These are phyloP conservation scores for Agastache rugosa DNA, from an alignment of 257 asterid species.

Conservation along the genomic window DNA sequence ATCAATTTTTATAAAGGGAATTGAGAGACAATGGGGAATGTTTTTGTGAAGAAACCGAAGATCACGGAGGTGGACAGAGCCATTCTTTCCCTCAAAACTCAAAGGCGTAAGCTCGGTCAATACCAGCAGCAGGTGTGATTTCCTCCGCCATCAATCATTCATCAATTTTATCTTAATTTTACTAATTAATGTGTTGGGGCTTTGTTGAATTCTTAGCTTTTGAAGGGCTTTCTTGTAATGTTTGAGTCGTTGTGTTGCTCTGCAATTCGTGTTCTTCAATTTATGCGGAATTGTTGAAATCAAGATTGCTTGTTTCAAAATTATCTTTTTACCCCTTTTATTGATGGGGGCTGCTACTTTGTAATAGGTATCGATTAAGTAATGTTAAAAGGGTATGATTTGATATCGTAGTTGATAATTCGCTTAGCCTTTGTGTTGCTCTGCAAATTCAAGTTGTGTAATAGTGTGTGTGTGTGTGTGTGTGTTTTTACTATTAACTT, in stretches of 20 bases:
- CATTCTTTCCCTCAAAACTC: constrained; percentile 94
- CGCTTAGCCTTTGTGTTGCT: neutral
- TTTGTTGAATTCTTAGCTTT: constrained; percentile 9
- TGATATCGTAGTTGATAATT: neutral
- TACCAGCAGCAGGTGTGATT: constrained; percentile 85
- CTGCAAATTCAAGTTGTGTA: neutral
- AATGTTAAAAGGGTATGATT: constrained; percentile 14
- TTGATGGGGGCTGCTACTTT: neutral
- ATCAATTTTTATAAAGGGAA: neutral
- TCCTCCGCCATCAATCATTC: neutral
- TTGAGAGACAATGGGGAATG: constrained; percentile 69
- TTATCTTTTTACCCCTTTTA: neutral
- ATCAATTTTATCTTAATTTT: neutral
- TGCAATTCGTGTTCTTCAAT: neutral
- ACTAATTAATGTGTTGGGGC: neutral
- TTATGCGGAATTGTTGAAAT: constrained; percentile 4
- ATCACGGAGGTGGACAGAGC: constrained; percentile 95
- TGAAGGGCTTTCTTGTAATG: constrained; percentile 1
- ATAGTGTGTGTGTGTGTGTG: neutral
- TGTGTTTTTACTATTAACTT: neutral
- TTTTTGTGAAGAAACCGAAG: constrained; percentile 90
- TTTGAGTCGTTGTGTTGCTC: constrained; percentile 1
- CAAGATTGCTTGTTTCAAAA: neutral
- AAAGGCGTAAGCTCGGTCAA: constrained; percentile 93
- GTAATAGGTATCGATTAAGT: neutral